Evolutionary conservation across 352 stramenopile species (phyloP), one percentile per base, ranked within the genome.

Genomic region (Phytophthora crassamura): DNA sequence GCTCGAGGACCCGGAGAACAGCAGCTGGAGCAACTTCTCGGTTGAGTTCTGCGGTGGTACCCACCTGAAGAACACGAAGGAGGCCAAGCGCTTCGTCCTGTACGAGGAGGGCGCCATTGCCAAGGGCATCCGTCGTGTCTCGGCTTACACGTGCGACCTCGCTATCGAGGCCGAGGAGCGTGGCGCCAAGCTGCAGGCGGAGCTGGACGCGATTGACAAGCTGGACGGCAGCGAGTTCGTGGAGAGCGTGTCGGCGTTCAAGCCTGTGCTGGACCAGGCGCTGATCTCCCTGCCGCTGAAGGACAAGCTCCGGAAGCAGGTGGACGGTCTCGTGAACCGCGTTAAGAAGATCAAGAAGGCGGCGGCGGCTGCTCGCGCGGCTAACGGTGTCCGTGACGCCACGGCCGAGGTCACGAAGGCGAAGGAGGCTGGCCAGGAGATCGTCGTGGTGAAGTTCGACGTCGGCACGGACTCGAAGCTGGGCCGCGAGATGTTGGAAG

Each of bases 11-110:
- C 94, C 95, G 3, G 82, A 88, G 63, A 96, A 96, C 72, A 90
- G 78, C 54, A 80, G 75, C 9, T 98, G 93, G 92, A 84, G 71
- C 57, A 84, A 97, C 58, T 98, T 90, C 54, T 99, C 95, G 11
- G 89, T 99, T 18, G 98, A 99, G 83, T 99, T 99, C 82, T 99
- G 98, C 79, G 98, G 98, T 60, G 98, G 98, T 22, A 99, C 97
- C 5, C 98, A 99, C 74, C 63, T 99, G 34, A 84, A 81, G 52
- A 99, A 99, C 77, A 99, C 97, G 15, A 82, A 80, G 16, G 95
- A 99, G 64, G 97, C 98, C 8, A 93, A 89, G 61, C 96, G 94
- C 58, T 99, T 99, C 77, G 96, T 98, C 35, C 76, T 99, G 57
- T 95, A 98, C 32, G 96, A 99, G 72, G 97, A 99, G 75, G 94